These are phyloP conservation scores for Saprolegnia parasitica DNA, from an alignment of 352 stramenopile species.

Conservation along the genomic window DNA sequence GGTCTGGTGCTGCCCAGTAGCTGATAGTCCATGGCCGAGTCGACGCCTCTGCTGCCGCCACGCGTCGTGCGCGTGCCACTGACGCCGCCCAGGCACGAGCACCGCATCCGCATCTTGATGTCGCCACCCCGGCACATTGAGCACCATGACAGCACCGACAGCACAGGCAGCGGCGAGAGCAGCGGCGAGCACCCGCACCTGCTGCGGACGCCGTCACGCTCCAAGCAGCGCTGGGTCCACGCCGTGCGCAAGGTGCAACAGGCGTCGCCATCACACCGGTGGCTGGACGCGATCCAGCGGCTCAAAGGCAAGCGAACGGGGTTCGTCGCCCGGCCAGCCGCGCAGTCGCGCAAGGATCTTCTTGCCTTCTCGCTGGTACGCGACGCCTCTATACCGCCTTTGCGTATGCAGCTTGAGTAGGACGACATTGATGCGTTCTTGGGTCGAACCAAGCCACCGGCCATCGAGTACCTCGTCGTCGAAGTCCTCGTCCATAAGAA, in stretches of 20 bases:
- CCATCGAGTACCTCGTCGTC: constrained; percentile 30
- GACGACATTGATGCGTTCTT: constrained; percentile 28
- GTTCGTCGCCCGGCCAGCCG: constrained; percentile 13
- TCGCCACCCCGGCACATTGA: background rate
- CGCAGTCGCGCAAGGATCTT: constrained; percentile 7
- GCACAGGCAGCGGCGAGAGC: constrained; percentile 1
- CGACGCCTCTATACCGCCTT: no score
- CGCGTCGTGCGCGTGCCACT: background rate
- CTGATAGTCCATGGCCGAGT: constrained; percentile 17
- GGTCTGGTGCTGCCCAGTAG: background rate
- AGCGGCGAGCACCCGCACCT: background rate
- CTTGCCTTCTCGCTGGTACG: constrained; percentile 20
- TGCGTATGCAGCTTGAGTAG: no score
- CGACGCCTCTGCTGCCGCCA: constrained; percentile 1
- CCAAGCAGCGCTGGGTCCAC: constrained; percentile 21
- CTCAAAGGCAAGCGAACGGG: constrained; percentile 20
- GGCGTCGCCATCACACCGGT: constrained; percentile 9
- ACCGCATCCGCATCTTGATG: constrained; percentile 2
- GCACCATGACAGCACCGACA: constrained; percentile 12
- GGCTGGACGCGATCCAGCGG: constrained; percentile 9
- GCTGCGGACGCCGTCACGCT: background rate
- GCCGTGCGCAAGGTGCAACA: constrained; percentile 12
- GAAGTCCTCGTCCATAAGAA: constrained; percentile 29
- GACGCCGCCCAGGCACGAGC: background rate
- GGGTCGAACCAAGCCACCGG: constrained; percentile 20